These are phyloP conservation scores for Epichloe aotearoae DNA, from an alignment of 2,329 filamentous ascomycete species.

Conservation along the genomic window DNA sequence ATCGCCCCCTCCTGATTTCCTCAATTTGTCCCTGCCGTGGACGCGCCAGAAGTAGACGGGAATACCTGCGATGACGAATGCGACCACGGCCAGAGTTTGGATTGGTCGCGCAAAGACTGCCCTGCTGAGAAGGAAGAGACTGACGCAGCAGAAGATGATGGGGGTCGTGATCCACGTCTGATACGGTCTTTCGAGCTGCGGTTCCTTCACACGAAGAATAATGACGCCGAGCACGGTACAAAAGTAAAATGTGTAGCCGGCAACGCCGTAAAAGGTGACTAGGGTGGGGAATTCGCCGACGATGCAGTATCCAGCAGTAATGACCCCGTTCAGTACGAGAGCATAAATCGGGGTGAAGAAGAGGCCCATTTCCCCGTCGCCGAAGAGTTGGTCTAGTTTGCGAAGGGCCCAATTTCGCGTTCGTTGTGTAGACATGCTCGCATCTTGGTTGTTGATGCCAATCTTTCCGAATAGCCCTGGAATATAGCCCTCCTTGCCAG, in stretches of 20 bases:
- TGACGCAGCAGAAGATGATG: constrained; percentile 97
- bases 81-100: constrained; percentile 77
- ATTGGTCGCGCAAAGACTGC: constrained; percentile 84
- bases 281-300: constrained; percentile 87
- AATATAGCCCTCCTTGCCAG: constrained; percentile 89
- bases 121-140: constrained; percentile 75
- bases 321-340: constrained; percentile 62
- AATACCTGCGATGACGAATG: constrained; percentile 70
- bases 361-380: constrained; percentile 65
- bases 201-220: constrained; percentile 75
- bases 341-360: constrained; percentile 94
- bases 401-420: constrained; percentile 45
- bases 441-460: constrained; percentile 45
- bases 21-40: constrained; percentile 44
- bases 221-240: constrained; percentile 88
- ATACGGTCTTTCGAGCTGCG: constrained; percentile 79
- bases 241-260: constrained; percentile 96
- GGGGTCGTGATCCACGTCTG: constrained; percentile 94
- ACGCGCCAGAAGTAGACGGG: constrained; percentile 86
- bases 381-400: constrained; percentile 47
- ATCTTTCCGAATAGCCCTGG: constrained; percentile 73
- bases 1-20: constrained; percentile 26
- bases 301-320: constrained; percentile 67
- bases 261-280: constrained; percentile 93
- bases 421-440: constrained; percentile 28